Percentiles rank a stretch among this genome's conserved stretches.
phyloP scores from a whole-genome alignment of 257 asterid genomes.

The Buddleja alternifolia region DNA sequence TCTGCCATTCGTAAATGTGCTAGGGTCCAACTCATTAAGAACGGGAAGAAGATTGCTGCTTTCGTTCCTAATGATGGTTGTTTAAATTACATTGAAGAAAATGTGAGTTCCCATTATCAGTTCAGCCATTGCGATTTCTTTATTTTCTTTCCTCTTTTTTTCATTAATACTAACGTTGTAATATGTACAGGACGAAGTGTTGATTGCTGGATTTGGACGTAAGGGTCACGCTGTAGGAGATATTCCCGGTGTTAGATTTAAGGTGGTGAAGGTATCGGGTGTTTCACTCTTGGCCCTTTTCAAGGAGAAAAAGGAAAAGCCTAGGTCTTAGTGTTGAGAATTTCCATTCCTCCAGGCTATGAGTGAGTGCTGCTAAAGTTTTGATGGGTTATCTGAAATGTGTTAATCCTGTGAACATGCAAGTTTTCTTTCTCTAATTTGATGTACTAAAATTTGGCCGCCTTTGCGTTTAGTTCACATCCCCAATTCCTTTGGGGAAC shows the following conservation, averaged over 20 bases:
- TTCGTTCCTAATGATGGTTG: slow-evolving; percentile 71
- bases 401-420: slow-evolving; percentile 13
- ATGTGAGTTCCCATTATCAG: slow-evolving; percentile 36
- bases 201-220: slow-evolving; percentile 68
- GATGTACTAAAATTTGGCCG: no score
- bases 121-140: neutral
- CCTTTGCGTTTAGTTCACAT: no score
- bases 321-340: slow-evolving; percentile 43
- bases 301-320: slow-evolving; percentile 68
- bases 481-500: no score
- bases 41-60: slow-evolving; percentile 68
- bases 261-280: slow-evolving; percentile 70
- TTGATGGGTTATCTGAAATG: slow-evolving; percentile 24
- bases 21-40: slow-evolving; percentile 67
- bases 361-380: slow-evolving; percentile 10
- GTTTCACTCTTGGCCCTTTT: slow-evolving; percentile 63
- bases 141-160: neutral
- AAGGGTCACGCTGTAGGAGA: slow-evolving; percentile 74
- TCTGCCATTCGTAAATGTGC: slow-evolving; percentile 75
- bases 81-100: slow-evolving; percentile 61
- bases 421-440: neutral
- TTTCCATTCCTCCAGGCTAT: neutral
- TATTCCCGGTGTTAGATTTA: slow-evolving; percentile 66
- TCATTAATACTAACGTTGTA: neutral
- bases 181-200: slow-evolving; percentile 50